A percentile compares a stretch with the other conserved stretches of the same genome.
Evolutionary conservation across 1,284 basidiomycete species (phyloP).

Genomic region (Microbotryum violaceum): DNA sequence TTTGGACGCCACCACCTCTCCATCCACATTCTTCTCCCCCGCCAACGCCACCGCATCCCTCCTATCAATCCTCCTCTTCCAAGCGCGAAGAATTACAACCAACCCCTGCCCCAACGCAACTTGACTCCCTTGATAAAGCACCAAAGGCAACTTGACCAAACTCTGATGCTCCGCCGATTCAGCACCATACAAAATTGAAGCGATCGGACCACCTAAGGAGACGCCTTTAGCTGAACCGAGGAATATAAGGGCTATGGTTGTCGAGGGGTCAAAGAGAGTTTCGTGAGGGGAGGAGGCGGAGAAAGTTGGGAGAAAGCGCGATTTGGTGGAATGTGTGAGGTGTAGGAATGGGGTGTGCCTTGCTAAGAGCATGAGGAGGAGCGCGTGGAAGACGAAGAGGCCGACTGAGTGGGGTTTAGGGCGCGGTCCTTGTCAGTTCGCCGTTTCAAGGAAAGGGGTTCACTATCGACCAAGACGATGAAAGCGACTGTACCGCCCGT

Average conservation of each 20-base stretch:
- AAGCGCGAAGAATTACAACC: constrained; percentile 18
- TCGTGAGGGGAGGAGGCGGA: background rate
- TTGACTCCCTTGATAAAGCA: constrained; percentile 31
- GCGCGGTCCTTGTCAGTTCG: no score
- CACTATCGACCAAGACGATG: constrained; percentile 31
- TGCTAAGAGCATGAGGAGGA: constrained; percentile 33
- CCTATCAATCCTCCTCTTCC: constrained; percentile 11
- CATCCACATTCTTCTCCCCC: no score
- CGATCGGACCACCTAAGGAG: constrained; percentile 24
- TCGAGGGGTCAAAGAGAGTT: constrained; percentile 11
- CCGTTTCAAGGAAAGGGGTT: constrained; percentile 1
- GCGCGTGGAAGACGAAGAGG: constrained; percentile 34
- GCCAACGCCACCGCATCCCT: background rate
- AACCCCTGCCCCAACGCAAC: constrained; percentile 26
- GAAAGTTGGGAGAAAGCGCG: background rate
- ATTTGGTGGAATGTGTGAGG: no score
- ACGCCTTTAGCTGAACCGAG: constrained; percentile 29
- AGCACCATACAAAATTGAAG: constrained; percentile 28
- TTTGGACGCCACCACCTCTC: no score
- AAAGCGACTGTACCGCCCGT: constrained; percentile 36
- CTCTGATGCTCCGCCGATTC: constrained; percentile 10
- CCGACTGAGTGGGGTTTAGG: constrained; percentile 6
- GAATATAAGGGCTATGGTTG: constrained; percentile 28
- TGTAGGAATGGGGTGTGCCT: constrained; percentile 24
- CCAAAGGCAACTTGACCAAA: constrained; percentile 27